These are phyloP conservation scores for Lolium rigidum DNA, from an alignment of 176 grass and related monocot species.

Conservation along the genomic window DNA sequence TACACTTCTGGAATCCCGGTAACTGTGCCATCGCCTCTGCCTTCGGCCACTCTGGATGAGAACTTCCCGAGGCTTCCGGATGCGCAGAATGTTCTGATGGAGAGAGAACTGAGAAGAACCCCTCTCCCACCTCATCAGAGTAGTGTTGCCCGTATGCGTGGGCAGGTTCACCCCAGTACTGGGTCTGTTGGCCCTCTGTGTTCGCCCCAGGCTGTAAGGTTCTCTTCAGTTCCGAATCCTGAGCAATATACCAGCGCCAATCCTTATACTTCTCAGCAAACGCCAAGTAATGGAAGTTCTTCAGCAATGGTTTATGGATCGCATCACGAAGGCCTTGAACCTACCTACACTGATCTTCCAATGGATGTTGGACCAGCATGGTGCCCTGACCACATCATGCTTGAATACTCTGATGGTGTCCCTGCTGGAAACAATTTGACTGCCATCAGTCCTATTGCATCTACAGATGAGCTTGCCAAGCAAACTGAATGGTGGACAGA, in stretches of 20 bases:
- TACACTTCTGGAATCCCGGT: conserved; percentile 51
- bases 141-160: conserved; percentile 22
- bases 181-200: conserved; percentile 51
- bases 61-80: conserved; percentile 50
- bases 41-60: conserved; percentile 50
- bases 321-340: conserved; percentile 48
- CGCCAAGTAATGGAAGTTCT: conserved; percentile 40
- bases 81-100: conserved; percentile 46
- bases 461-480: conserved; percentile 57
- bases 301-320: conserved; percentile 42
- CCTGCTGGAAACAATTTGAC: conserved; percentile 47
- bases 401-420: conserved; percentile 59
- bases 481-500: conserved; percentile 69
- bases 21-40: conserved; percentile 53
- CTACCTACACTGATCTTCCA: conserved; percentile 44
- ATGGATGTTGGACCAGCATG: conserved; percentile 53
- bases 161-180: conserved; percentile 50
- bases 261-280: conserved; percentile 49
- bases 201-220: conserved; percentile 46
- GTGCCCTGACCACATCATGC: conserved; percentile 51
- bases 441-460: conserved; percentile 39
- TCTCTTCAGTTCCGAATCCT: conserved; percentile 47
- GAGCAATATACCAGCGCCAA: conserved; percentile 43
- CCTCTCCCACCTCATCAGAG: conserved; percentile 31
- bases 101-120: conserved; percentile 52